Percentiles rank a stretch among this genome's conserved stretches.
Evolutionary conservation across 768 basidiomycete species (phyloP).

Genomic region (Collybia sp.): DNA sequence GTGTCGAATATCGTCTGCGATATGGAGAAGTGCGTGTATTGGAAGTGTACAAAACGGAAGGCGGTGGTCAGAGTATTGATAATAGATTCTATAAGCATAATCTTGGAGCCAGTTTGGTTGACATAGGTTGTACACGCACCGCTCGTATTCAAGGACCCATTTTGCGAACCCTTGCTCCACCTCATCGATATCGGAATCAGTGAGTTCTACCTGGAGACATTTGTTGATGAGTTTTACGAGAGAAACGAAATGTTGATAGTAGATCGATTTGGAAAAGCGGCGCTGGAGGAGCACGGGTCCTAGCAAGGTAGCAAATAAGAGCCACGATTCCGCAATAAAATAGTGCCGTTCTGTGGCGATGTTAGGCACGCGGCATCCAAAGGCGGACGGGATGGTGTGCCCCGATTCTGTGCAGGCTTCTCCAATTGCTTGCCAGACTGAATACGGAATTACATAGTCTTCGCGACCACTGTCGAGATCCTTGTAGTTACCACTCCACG

Average conservation of each 20-base stretch:
- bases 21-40: constrained; percentile 27
- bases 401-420: constrained; percentile 20
- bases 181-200: constrained; percentile 10
- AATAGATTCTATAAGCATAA: constrained; percentile 15
- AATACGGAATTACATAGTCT: constrained; percentile 12
- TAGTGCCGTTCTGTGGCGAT: constrained; percentile 15
- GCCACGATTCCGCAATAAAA: constrained; percentile 16
- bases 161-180: constrained; percentile 15
- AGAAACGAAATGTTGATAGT: constrained; percentile 32
- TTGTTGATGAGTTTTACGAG: constrained; percentile 25
- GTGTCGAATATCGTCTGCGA: constrained; percentile 23
- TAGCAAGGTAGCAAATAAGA: constrained; percentile 19
- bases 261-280: constrained; percentile 19
- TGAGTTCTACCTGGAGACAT: constrained; percentile 27
- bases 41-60: constrained; percentile 24
- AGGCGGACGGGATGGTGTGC: constrained; percentile 19
- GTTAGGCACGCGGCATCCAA: constrained; percentile 22
- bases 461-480: constrained; percentile 22
- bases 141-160: constrained; percentile 28
- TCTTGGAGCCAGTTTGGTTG: constrained; percentile 1
- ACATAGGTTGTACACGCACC: constrained; percentile 10
- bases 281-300: constrained; percentile 11
- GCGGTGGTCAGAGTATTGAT: constrained; percentile 15
- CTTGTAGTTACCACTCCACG: constrained; percentile 38
- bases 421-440: constrained; percentile 33